Evolutionary conservation across 2,329 filamentous ascomycete genomes (phyloP), one percentile per base, ranked within the genome.

Genomic region (Monosporascus sp.): DNA sequence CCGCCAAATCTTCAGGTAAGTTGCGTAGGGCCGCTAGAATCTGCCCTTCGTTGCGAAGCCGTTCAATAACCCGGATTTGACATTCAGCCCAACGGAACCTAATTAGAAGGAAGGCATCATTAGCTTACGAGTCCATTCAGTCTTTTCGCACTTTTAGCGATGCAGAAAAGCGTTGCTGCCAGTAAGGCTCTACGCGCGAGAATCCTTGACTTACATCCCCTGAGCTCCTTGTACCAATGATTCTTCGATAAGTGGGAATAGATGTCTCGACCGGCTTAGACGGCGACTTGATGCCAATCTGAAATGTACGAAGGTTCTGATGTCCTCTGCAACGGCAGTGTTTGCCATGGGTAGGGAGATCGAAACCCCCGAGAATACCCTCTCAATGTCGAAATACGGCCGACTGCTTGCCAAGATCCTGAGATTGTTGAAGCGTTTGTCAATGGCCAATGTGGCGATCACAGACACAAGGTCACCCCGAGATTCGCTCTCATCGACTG

Each of bases 71-170:
- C 17, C 59, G 44, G 1, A 62, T 48, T 35, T 62, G 60, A 37
- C 60, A 62, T 3, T 53, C 53, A 1, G 53, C 60, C 47, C 56
- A 62, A 9, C 60, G 55, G 44, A 62, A 59, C 57, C 57, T 59
- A 37, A n/a, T 35, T 14, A 43, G 17, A 7, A 3, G 2, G 20
- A 43, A 14, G 18, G 14, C 9, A 5, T 43, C 11, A 43, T 43
- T 20, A 43, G 39, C 22, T 20, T 20, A 20, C 22, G 18, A 9
- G 18, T 24, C 22, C 18, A 43, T 20, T 4, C 11, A 14, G 39
- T 24, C 11, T 14, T 20, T 43, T 43, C 17, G 8, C 22, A 24
- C 4, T 24, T 14, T 43, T 43, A 14, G 31, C 11, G 31, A 1
- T 35, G 11, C 9, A 14, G 31, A 14, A 35, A 35, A 3, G 31